phyloP scores from a whole-genome alignment of 2,329 filamentous ascomycete genomes.

The Lithohypha guttulata region DNA sequence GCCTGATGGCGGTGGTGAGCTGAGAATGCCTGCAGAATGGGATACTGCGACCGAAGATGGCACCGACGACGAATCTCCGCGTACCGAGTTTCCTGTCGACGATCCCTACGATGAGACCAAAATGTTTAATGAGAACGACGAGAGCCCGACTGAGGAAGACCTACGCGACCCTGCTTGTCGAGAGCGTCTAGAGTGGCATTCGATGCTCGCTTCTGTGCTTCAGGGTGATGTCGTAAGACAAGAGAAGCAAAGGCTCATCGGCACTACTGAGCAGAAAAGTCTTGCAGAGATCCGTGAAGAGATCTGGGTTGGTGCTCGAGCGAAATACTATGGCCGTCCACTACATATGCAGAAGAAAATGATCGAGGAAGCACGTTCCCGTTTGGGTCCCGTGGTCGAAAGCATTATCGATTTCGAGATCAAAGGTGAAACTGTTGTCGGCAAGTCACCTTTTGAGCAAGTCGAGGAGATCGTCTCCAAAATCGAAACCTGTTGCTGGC shows the following conservation, averaged over 20 bases:
- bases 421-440: conserved; percentile 82
- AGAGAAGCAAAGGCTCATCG: conserved; percentile 91
- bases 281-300: conserved; percentile 57
- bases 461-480: conserved; percentile 81
- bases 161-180: conserved; percentile 76
- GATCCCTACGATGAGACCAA: conserved; percentile 85
- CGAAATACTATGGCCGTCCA: conserved; percentile 73
- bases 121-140: conserved; percentile 73
- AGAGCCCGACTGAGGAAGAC: conserved; percentile 82
- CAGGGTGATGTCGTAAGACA: conserved; percentile 96
- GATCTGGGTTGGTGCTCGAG: conserved; percentile 79
- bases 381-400: conserved; percentile 65
- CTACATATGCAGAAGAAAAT: conserved; percentile 75
- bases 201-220: conserved; percentile 89
- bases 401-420: conserved; percentile 89
- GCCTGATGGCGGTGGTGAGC: conserved; percentile 47
- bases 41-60: conserved; percentile 53
- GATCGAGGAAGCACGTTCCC: conserved; percentile 70
- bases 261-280: conserved; percentile 62
- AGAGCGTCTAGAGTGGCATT: conserved; percentile 92
- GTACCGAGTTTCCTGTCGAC: conserved; percentile 72
- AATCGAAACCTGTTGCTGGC: conserved; percentile 75
- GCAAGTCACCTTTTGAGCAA: conserved; percentile 77
- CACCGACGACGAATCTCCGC: conserved; percentile 81
- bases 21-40: conserved; percentile 56